Evolutionary conservation across 2,329 filamentous ascomycete species (phyloP), one percentile per base, ranked within the genome.

Genomic region (Verticillium zaregamsianum): DNA sequence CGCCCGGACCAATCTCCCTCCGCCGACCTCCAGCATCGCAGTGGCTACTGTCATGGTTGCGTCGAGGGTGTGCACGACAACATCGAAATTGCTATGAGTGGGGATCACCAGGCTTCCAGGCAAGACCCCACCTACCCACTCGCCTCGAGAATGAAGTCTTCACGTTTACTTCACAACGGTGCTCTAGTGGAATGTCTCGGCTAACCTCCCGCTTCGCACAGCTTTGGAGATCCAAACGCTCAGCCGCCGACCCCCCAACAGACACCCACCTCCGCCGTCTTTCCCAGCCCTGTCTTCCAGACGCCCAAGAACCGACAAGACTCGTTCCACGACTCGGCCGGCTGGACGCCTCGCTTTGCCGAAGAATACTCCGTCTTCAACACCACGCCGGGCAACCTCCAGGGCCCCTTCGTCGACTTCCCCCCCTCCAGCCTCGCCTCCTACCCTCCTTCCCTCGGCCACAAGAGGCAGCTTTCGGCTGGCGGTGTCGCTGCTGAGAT

Each of bases 351-450:
- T 71, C 80, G 80, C 62, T 88, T 87, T 76, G 84, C 85, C 66
- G 84, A 88, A 70, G 85, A 88, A 66, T 88, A 86, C 69, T 86
- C 85, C 65, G 84, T 88, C 69, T 88, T 88, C 77, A 86, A 86
- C 74, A 77, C 81, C n/a, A 87, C 85, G 9, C 86, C 86, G 17
- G 85, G 83, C 57, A 85, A 86, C 69, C 76, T 87, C 60, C 78
- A 77, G 68, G 80, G 77, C 59, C 71, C 74, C 15, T 85, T 83
- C 69, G 68, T 74, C 66, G 81, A 82, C 66, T 80, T 80, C 68
- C 57, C 63, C 72, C 25, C 2, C 52, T 66, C 72, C 23, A 25
- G 45, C 20, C 45, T 52, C 45, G 45, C 45, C 45, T 23, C 45
- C 20, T 52, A 20, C 45, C n/a, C 45, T 14, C n/a, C 45, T 25